A percentile compares a stretch with the other conserved stretches of the same genome.
These are phyloP conservation scores for Dioscorea cayenensis DNA, from an alignment of 116 monocot species.

Conservation along the genomic window DNA sequence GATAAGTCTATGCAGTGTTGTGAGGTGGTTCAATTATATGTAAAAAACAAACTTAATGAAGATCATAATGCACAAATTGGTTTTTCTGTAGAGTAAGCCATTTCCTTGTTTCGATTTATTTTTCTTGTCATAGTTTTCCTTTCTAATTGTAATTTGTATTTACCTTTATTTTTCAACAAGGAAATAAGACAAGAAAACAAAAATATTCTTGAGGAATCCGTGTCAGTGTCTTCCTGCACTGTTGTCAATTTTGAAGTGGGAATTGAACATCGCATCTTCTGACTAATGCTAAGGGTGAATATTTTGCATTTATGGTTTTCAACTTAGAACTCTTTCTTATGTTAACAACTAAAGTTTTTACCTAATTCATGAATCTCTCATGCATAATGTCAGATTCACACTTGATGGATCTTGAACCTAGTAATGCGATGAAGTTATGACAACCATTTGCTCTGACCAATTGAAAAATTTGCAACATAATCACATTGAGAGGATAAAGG, in stretches of 20 bases:
- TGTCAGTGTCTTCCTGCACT: constrained; percentile 9
- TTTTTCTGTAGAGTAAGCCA: constrained; percentile 31
- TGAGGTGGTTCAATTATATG: constrained; percentile 24
- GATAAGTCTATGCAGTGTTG: constrained; percentile 34
- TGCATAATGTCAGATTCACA: constrained; percentile 26
- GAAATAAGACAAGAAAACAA: constrained; percentile 17
- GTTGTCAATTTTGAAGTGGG: constrained; percentile 22
- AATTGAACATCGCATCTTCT: constrained; percentile 35
- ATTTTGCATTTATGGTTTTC: neutral
- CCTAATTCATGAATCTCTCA: neutral
- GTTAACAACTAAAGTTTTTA: no score
- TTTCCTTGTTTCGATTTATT: neutral
- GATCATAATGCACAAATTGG: constrained; percentile 30
- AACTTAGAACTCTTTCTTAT: neutral
- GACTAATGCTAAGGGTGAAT: constrained; percentile 27
- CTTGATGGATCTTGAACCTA: constrained; percentile 28
- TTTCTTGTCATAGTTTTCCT: neutral
- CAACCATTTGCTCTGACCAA: constrained; percentile 17
- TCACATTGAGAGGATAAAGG: constrained; percentile 22
- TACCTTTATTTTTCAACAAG: constrained; percentile 20
- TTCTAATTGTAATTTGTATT: neutral
- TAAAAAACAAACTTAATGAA: constrained; percentile 29
- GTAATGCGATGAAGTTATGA: constrained; percentile 17
- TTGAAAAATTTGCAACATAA: constrained; percentile 23
- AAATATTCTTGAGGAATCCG: constrained; percentile 24